These are phyloP conservation scores for Thymus quinquecostatus DNA, from an alignment of 257 asterid genomes.

Conservation along the genomic window DNA sequence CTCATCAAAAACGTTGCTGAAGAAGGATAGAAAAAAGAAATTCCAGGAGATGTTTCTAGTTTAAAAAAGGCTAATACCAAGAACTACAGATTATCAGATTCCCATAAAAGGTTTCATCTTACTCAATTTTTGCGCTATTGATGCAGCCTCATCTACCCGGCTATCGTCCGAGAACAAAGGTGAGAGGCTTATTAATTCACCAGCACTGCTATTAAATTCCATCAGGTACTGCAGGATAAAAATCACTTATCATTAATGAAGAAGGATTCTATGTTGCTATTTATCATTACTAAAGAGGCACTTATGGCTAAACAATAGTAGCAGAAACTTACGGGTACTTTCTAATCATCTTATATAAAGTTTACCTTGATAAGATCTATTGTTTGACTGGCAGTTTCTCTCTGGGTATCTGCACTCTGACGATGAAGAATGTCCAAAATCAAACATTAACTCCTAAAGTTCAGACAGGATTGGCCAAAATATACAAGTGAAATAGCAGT, in stretches of 20 bases:
- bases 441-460: neutral
- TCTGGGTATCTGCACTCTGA: conserved; percentile 98
- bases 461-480: conserved; percentile 20
- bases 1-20: neutral
- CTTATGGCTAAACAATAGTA: conserved; percentile 12
- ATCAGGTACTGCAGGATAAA: conserved; percentile 77
- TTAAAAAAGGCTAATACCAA: neutral
- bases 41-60: neutral
- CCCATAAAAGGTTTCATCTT: conserved; percentile 42
- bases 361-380: conserved; percentile 94
- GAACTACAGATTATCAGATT: conserved; percentile 12
- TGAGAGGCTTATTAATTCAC: conserved; percentile 97
- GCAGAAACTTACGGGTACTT: conserved; percentile 10
- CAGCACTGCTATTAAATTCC: conserved; percentile 98
- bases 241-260: conserved; percentile 24
- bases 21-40: neutral
- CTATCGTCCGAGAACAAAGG: conserved; percentile 94
- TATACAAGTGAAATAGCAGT: conserved; percentile 23
- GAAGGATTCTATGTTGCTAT: conserved; percentile 21
- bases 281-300: conserved; percentile 12
- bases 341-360: conserved; percentile 6
- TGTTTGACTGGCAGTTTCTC: conserved; percentile 97
- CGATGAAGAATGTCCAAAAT: conserved; percentile 27
- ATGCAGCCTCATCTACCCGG: conserved; percentile 98
- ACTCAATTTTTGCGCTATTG: conserved; percentile 97